phyloP scores from a whole-genome alignment of 164 flowering plant genomes.

The Nelumbo lutea region DNA sequence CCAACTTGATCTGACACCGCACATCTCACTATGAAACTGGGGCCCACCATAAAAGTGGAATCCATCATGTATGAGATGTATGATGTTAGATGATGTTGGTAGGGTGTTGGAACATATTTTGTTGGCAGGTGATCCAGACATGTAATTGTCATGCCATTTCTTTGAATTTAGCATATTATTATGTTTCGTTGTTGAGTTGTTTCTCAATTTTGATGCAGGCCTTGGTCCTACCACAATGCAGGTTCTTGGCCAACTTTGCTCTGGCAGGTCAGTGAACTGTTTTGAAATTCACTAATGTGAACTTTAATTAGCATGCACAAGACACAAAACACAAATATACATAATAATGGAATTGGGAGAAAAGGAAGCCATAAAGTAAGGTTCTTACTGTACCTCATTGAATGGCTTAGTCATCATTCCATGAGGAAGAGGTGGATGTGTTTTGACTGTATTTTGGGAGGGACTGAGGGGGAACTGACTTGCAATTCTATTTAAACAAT shows the following conservation, averaged over 20 bases:
- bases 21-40: no score
- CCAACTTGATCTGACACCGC: no score
- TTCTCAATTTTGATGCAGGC: conserved; percentile 43
- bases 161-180: not conserved
- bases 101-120: no score
- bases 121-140: not conserved
- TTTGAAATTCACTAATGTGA: not conserved
- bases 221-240: conserved; percentile 97
- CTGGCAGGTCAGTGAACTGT: conserved; percentile 65
- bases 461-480: no score
- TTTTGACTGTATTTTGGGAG: not conserved
- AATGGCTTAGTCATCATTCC: not conserved
- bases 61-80: no score
- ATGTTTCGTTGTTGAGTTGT: not conserved
- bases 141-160: not conserved
- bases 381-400: not conserved
- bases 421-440: not conserved
- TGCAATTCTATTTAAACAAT: no score
- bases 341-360: not conserved
- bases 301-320: not conserved
- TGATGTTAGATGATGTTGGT: no score
- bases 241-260: conserved; percentile 97
- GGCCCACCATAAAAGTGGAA: no score
- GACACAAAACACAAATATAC: not conserved
- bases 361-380: not conserved